Percentiles rank a stretch among this genome's conserved stretches.
These are phyloP conservation scores for Penicillium flavigenum DNA, from an alignment of 495 filamentous ascomycete genomes.

Conservation along the genomic window DNA sequence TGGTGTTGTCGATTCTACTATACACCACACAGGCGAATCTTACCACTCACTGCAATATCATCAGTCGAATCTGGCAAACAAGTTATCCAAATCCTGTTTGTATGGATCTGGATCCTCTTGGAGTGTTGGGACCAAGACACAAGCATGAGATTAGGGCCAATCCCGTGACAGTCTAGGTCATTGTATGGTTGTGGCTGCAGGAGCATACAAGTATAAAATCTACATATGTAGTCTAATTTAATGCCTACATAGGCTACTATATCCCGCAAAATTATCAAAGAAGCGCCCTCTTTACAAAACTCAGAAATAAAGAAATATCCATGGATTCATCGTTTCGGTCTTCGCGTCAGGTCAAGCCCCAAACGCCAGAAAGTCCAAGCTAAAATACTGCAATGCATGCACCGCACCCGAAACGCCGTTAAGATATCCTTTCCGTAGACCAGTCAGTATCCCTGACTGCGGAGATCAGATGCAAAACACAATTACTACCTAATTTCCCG, in stretches of 20 bases:
- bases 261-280: neutral
- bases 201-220: too few relatives aligned
- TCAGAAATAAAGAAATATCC: neutral
- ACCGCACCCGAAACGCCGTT: slow-evolving; percentile 30
- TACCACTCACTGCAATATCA: too few relatives aligned
- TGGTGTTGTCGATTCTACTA: too few relatives aligned
- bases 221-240: neutral
- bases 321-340: slow-evolving; percentile 5
- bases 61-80: too few relatives aligned
- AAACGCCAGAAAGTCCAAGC: slow-evolving; percentile 22
- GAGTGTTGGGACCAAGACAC: neutral
- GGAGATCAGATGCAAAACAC: slow-evolving; percentile 13
- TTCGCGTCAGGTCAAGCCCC: slow-evolving; percentile 5
- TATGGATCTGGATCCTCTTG: neutral
- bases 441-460: slow-evolving; percentile 1
- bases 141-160: neutral
- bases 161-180: neutral
- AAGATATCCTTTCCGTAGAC: slow-evolving; percentile 17
- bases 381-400: slow-evolving; percentile 22
- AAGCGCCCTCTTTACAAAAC: neutral
- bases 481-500: slow-evolving; percentile 10
- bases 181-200: too few relatives aligned
- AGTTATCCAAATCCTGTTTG: neutral
- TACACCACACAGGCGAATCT: too few relatives aligned
- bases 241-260: too few relatives aligned